phyloP scores from a whole-genome alignment of 2,329 filamentous ascomycete genomes.

The Ceratocystis cacaofunesta region DNA sequence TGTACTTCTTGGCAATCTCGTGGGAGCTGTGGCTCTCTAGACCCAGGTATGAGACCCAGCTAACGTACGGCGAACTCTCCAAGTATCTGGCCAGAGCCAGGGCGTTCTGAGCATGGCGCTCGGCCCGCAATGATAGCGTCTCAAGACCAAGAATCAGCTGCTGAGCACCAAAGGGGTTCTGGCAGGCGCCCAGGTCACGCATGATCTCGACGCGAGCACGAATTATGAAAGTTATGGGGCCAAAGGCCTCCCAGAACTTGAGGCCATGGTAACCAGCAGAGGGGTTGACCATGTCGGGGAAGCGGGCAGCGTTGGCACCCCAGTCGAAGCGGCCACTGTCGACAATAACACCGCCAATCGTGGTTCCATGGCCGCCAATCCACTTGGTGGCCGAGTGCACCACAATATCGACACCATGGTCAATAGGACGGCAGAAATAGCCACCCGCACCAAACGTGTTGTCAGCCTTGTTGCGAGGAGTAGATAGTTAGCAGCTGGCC shows the following conservation, averaged over 20 bases:
- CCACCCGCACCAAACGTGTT: constrained; percentile 93
- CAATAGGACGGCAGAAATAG: constrained; percentile 73
- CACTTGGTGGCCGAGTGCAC: constrained; percentile 93
- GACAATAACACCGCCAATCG: constrained; percentile 71
- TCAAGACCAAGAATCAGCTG: constrained; percentile 80
- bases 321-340: constrained; percentile 91
- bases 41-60: constrained; percentile 90
- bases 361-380: constrained; percentile 93
- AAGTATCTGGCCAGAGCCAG: constrained; percentile 68
- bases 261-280: constrained; percentile 82
- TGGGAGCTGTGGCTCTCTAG: constrained; percentile 70
- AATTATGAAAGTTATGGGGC: constrained; percentile 66
- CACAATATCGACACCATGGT: constrained; percentile 84
- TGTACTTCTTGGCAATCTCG: constrained; percentile 69
- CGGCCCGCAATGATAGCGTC: constrained; percentile 72
- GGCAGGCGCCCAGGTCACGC: constrained; percentile 65
- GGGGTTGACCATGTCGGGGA: constrained; percentile 85
- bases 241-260: constrained; percentile 90
- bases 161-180: constrained; percentile 88
- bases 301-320: constrained; percentile 67
- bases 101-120: constrained; percentile 77
- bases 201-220: constrained; percentile 79
- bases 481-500: not conserved
- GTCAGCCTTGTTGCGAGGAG: constrained; percentile 45
- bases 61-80: constrained; percentile 66